Conservation (phyloP, 768 basidiomycete genomes). For the Pholiota microspora region DNA sequence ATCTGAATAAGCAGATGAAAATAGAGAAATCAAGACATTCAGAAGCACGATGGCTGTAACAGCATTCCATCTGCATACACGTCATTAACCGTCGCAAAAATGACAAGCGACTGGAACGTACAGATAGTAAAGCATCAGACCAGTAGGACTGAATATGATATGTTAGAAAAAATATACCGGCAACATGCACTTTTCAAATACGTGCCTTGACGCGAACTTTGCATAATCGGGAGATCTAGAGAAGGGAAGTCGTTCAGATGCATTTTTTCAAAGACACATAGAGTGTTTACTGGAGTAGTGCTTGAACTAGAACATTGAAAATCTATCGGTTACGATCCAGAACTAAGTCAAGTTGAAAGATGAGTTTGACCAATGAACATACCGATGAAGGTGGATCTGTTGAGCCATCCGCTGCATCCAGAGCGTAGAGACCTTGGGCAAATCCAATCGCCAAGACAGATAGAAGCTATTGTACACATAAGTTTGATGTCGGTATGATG, state of each 20-base stretch:
- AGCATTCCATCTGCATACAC: conserved; percentile 67
- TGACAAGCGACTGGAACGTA: conserved; percentile 30
- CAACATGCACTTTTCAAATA: background rate
- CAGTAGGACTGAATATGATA: conserved; percentile 39
- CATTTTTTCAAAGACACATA: background rate
- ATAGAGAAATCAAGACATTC: conserved; percentile 94
- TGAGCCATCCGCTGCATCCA: conserved; percentile 88
- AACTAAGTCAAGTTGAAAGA: background rate
- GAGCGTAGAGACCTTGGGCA: conserved; percentile 80
- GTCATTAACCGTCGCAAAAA: background rate
- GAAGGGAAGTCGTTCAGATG: background rate
- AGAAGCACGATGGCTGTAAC: conserved; percentile 81
- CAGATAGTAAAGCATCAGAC: conserved; percentile 79
- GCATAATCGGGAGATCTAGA: conserved; percentile 64
- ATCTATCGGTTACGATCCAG: background rate
- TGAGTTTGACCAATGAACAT: conserved; percentile 10
- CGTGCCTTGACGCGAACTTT: conserved; percentile 50
- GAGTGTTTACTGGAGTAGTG: background rate
- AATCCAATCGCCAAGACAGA: conserved; percentile 85
- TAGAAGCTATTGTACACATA: conserved; percentile 51
- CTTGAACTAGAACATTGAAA: conserved; percentile 8
- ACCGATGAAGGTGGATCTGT: conserved; percentile 52
- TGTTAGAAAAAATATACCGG: background rate
- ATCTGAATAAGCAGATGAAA: conserved; percentile 89
- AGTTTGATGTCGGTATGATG: conserved; percentile 19